Conservation (phyloP, 78 protist genomes). For the Dictyostelium purpureum region DNA sequence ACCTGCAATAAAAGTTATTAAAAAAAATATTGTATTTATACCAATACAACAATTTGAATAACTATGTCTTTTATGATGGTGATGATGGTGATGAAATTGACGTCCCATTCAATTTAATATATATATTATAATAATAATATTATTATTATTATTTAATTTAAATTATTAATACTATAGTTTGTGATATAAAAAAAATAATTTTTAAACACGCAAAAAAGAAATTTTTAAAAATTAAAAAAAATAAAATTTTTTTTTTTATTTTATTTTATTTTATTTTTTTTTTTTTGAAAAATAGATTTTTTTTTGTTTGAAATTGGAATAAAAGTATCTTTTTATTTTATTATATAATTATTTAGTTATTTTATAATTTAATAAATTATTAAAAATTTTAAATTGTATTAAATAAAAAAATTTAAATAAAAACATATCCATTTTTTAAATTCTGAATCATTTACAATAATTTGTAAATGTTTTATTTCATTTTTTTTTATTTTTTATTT, state of each 20-base stretch:
- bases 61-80: slow-evolving; percentile 70
- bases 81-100: slow-evolving; percentile 60
- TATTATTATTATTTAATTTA: not conserved
- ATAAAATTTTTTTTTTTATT: not conserved
- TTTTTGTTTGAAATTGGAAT: not conserved
- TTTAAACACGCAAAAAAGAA: not conserved
- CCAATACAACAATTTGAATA: slow-evolving; percentile 70
- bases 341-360: too few relatives aligned
- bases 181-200: too few relatives aligned
- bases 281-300: not conserved
- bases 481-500: too few relatives aligned
- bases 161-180: too few relatives aligned
- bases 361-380: too few relatives aligned
- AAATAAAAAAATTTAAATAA: too few relatives aligned
- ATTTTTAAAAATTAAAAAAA: too few relatives aligned
- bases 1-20: slow-evolving; percentile 59
- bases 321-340: not conserved
- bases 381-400: too few relatives aligned
- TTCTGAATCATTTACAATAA: too few relatives aligned
- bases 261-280: not conserved
- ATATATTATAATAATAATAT: not conserved
- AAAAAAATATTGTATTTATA: slow-evolving; percentile 23
- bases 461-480: too few relatives aligned
- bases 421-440: too few relatives aligned
- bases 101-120: slow-evolving; percentile 2